Conservation (phyloP, 1,139 yeast genomes). For the Dujonia santamariae region DNA sequence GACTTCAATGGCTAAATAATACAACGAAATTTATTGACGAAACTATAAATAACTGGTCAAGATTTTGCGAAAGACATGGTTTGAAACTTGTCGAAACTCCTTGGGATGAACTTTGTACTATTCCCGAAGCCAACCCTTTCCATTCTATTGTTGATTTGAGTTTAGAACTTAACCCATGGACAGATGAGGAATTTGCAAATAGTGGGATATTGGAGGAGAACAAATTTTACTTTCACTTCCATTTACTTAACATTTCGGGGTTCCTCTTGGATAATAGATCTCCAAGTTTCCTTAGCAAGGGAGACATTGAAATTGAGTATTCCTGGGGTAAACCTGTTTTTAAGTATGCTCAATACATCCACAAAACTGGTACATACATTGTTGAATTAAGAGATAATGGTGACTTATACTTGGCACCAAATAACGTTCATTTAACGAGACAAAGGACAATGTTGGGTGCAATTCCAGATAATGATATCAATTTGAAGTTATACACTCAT, state of each 20-base stretch:
- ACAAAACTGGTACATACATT: slow-evolving; percentile 81
- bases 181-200: slow-evolving; percentile 51
- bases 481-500: slow-evolving; percentile 30
- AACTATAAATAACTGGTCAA: slow-evolving; percentile 73
- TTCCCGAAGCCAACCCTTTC: slow-evolving; percentile 79
- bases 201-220: slow-evolving; percentile 46
- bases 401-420: slow-evolving; percentile 76
- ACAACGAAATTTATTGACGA: slow-evolving; percentile 90
- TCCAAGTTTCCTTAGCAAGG: slow-evolving; percentile 55
- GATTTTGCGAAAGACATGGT: slow-evolving; percentile 85
- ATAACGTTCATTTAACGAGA: slow-evolving; percentile 68
- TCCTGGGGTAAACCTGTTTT: slow-evolving; percentile 92
- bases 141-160: slow-evolving; percentile 76
- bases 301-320: slow-evolving; percentile 58
- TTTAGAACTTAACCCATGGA: slow-evolving; percentile 67
- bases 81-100: slow-evolving; percentile 88
- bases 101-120: slow-evolving; percentile 77
- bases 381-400: slow-evolving; percentile 86
- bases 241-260: slow-evolving; percentile 63
- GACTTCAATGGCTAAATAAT: slow-evolving; percentile 90
- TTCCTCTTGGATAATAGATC: slow-evolving; percentile 83
- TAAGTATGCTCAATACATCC: slow-evolving; percentile 85
- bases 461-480: slow-evolving; percentile 24
- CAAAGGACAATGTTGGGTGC: slow-evolving; percentile 39
- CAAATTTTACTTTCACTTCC: slow-evolving; percentile 60